Evolutionary conservation across 805 yeast genomes (phyloP), one percentile per base, ranked within the genome.

Genomic region (Vanderwaltozyma tropicalis): DNA sequence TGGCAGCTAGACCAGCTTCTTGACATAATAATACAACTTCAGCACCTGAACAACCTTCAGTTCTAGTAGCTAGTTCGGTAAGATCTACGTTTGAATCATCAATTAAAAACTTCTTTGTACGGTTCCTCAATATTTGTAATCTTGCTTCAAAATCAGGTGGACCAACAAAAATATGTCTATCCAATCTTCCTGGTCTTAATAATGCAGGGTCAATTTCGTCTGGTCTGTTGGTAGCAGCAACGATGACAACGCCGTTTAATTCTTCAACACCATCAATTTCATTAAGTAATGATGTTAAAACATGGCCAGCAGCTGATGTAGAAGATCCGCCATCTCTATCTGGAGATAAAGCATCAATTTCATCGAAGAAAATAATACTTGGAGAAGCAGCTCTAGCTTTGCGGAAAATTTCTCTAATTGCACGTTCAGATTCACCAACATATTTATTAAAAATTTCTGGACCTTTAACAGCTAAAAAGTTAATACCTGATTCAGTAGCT

Each of bases 221-320:
- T 0, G 99, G 99, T 50, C 95, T 69, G 57, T 92, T 92, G 0
- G 99, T 92, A 9, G 98, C 98, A 2, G 96, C 98, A 21, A 92
- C 80, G 10, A 92, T 80, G 2, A 87, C 84, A 5, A 92, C 98
- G 3, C 95, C 96, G 36, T 81, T 83, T 48, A 92, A 64, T 43
- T 88, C 94, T 59, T 92, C 99, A 14, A 92, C 89, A 53, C 99
- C 99, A 57, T 92, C 99, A 49, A 92, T 83, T 59, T 92, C 99
- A 53, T 89, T 92, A 49, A 92, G 69, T 47, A 92, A 64, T 0
- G 97, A 82, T 2, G 96, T 89, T 41, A 92, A 64, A 0, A 92
- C 96, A 49, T 94, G 81, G 44, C 77, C 85, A 0, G 89, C 75
- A 1, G 84, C 84, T 15, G 80, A 71, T 0, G 86, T 78, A 0